These are phyloP conservation scores for Metschnikowia reukaufii DNA, from an alignment of 805 yeast genomes.

Conservation along the genomic window DNA sequence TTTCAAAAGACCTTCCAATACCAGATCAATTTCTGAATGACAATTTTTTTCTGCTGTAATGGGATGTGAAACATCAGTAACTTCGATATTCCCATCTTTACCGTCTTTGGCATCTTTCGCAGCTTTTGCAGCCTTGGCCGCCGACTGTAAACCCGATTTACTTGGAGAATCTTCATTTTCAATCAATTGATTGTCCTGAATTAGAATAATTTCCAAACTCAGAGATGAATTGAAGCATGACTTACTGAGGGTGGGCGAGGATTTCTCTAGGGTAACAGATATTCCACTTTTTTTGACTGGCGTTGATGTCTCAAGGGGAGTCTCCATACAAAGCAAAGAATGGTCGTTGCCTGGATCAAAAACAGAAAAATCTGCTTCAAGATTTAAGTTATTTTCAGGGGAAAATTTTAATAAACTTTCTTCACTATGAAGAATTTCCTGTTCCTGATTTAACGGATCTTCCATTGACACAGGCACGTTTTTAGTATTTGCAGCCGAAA, in stretches of 20 bases:
- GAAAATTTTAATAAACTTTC: neutral
- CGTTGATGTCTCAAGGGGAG: conserved; percentile 2
- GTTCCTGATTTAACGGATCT: neutral
- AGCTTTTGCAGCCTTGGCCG: neutral
- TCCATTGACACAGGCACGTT: neutral
- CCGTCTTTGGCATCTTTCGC: neutral
- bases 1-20: neutral
- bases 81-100: no score
- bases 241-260: neutral
- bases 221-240: neutral
- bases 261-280: neutral
- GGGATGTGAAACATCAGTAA: no score
- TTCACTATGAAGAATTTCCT: no score
- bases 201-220: neutral
- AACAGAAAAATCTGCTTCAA: neutral
- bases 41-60: no score
- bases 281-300: neutral
- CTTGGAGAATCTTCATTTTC: neutral
- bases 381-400: neutral
- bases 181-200: neutral
- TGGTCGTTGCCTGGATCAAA: neutral
- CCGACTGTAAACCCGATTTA: neutral
- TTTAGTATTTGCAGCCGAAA: conserved; percentile 4
- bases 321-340: neutral
- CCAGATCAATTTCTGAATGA: neutral